Percentiles rank a stretch among this genome's conserved stretches.
These are phyloP conservation scores for Ophiostoma populinum DNA, from an alignment of 2,329 filamentous ascomycete genomes.

Conservation along the genomic window DNA sequence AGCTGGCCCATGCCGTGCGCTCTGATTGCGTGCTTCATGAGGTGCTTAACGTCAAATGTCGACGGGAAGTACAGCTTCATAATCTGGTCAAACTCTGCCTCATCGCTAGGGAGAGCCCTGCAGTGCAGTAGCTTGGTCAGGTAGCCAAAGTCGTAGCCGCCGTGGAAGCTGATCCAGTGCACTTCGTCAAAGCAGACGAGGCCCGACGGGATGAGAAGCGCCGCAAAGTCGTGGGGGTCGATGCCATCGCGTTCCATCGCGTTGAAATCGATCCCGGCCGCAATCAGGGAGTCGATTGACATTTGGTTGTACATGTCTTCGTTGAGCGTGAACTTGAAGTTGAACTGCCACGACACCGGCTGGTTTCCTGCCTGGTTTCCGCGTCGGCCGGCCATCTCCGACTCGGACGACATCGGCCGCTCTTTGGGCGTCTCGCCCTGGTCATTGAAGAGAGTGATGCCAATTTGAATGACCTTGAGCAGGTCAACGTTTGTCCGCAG, in stretches of 20 bases:
- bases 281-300: conserved; percentile 78
- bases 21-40: conserved; percentile 77
- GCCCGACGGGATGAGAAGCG: conserved; percentile 79
- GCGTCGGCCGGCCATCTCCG: conserved; percentile 23
- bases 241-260: conserved; percentile 78
- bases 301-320: conserved; percentile 97
- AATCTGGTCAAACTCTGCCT: conserved; percentile 72
- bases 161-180: conserved; percentile 95
- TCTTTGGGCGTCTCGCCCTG: conserved; percentile 75
- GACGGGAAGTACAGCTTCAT: conserved; percentile 88
- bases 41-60: conserved; percentile 90
- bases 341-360: conserved; percentile 96
- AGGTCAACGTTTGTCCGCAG: conserved; percentile 93
- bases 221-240: conserved; percentile 74
- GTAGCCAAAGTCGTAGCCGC: conserved; percentile 96
- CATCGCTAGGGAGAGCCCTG: conserved; percentile 69
- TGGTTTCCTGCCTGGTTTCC: conserved; percentile 21
- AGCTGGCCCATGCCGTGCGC: conserved; percentile 46
- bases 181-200: conserved; percentile 76
- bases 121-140: conserved; percentile 85
- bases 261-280: conserved; percentile 83
- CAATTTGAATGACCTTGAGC: conserved; percentile 92
- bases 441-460: conserved; percentile 81
- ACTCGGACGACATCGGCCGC: conserved; percentile 34
- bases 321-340: conserved; percentile 89